These are phyloP conservation scores for Chaetomium globosum DNA, from an alignment of 2,329 filamentous ascomycete genomes.

Conservation along the genomic window DNA sequence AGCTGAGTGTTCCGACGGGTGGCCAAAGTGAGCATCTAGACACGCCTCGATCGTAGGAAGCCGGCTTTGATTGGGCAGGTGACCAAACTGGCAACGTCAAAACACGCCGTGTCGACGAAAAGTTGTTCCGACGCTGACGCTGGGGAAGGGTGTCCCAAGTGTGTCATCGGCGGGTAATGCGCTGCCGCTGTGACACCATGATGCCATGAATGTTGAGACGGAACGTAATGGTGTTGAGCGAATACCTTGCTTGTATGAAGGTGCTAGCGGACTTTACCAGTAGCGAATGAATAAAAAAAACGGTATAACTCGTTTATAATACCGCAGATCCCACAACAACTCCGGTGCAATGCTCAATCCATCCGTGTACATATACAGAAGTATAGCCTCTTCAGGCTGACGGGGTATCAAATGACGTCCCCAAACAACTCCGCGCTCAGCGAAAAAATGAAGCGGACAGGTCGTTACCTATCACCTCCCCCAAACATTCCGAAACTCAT, in stretches of 20 bases:
- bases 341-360: constrained; percentile 22
- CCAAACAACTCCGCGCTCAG: constrained; percentile 9
- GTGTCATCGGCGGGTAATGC: not conserved
- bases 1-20: not conserved
- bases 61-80: not conserved
- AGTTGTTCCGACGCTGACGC: not conserved
- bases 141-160: not conserved
- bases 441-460: not conserved
- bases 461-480: constrained; percentile 25
- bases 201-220: not conserved
- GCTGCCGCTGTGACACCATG: not conserved
- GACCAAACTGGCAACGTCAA: not conserved
- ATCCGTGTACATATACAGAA: not conserved
- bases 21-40: not conserved
- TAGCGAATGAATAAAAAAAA: not conserved
- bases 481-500: constrained; percentile 38
- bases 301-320: not conserved
- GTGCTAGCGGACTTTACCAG: no score
- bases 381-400: not conserved
- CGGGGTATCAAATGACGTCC: constrained; percentile 22
- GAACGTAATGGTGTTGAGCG: not conserved
- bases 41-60: not conserved
- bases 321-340: constrained; percentile 11
- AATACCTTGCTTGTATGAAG: not conserved
- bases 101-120: not conserved